phyloP scores from a whole-genome alignment of 352 stramenopile genomes.

The Globisporangium splendens region DNA sequence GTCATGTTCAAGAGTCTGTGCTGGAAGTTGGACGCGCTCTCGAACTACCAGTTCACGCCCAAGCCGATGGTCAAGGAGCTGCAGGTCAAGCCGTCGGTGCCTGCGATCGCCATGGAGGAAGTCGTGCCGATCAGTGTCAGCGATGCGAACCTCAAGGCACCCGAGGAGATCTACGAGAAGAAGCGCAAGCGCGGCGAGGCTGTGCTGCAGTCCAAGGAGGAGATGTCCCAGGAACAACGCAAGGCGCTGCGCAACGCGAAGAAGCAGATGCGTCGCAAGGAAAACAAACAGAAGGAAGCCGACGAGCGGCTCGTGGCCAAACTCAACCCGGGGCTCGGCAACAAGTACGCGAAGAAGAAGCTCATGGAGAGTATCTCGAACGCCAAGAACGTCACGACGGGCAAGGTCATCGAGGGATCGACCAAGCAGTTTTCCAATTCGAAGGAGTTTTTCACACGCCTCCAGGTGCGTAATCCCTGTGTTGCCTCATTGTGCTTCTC shows the following conservation, averaged over 20 bases:
- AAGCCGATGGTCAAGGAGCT: slow-evolving; percentile 91
- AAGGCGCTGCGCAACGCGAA: slow-evolving; percentile 86
- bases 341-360: slow-evolving; percentile 95
- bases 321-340: slow-evolving; percentile 92
- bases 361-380: slow-evolving; percentile 77
- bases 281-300: slow-evolving; percentile 83
- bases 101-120: slow-evolving; percentile 84
- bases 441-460: slow-evolving; percentile 81
- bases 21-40: slow-evolving; percentile 93
- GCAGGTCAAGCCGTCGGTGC: slow-evolving; percentile 77
- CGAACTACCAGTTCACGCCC: slow-evolving; percentile 95
- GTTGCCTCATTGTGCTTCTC: not conserved
- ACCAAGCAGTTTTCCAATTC: slow-evolving; percentile 86
- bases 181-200: slow-evolving; percentile 84
- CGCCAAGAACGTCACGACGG: slow-evolving; percentile 82
- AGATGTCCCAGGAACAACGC: slow-evolving; percentile 87
- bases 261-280: slow-evolving; percentile 90
- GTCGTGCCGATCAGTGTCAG: slow-evolving; percentile 81
- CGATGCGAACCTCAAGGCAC: slow-evolving; percentile 79
- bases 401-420: slow-evolving; percentile 79
- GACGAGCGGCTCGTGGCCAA: slow-evolving; percentile 93
- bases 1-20: slow-evolving; percentile 93
- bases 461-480: slow-evolving; percentile 38
- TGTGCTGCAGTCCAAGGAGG: slow-evolving; percentile 76
- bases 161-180: slow-evolving; percentile 84